phyloP scores from a whole-genome alignment of 805 yeast genomes.

The Komagataella populi region DNA sequence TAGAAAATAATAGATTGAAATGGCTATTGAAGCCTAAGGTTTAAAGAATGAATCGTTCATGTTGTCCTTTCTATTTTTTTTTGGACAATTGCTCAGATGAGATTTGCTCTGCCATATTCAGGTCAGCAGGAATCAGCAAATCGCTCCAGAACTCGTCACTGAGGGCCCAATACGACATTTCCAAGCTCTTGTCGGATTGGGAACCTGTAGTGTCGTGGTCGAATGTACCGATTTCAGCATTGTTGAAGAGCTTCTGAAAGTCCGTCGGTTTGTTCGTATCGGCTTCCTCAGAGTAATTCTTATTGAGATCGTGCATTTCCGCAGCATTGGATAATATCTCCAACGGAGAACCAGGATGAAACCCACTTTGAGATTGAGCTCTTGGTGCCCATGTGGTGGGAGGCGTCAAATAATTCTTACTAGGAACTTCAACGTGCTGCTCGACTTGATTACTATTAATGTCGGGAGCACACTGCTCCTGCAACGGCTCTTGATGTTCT shows the following conservation, averaged over 20 bases:
- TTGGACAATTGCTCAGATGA: neutral
- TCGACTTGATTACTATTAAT: neutral
- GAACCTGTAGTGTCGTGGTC: neutral
- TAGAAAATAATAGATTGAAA: neutral
- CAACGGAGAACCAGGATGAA: conserved; percentile 17
- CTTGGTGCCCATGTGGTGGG: neutral
- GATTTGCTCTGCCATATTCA: neutral
- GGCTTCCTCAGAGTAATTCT: neutral
- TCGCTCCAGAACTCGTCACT: conserved; percentile 60
- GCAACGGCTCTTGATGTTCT: conserved; percentile 1
- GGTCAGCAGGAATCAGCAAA: conserved; percentile 12
- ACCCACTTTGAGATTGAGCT: neutral
- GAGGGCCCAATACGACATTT: conserved; percentile 32
- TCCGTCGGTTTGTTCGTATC: neutral
- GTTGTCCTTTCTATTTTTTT: neutral
- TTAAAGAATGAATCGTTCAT: neutral
- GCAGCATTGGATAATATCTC: conserved; percentile 29
- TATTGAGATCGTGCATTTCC: conserved; percentile 8
- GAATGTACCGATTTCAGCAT: neutral
- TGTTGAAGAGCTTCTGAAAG: neutral
- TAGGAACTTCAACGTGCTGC: neutral
- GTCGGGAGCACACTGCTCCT: neutral
- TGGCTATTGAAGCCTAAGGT: neutral
- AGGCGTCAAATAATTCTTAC: neutral
- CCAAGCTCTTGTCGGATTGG: conserved; percentile 10